Evolutionary conservation across 139 green algal species (phyloP).

Genomic region (Chlorella ohadii): DNA sequence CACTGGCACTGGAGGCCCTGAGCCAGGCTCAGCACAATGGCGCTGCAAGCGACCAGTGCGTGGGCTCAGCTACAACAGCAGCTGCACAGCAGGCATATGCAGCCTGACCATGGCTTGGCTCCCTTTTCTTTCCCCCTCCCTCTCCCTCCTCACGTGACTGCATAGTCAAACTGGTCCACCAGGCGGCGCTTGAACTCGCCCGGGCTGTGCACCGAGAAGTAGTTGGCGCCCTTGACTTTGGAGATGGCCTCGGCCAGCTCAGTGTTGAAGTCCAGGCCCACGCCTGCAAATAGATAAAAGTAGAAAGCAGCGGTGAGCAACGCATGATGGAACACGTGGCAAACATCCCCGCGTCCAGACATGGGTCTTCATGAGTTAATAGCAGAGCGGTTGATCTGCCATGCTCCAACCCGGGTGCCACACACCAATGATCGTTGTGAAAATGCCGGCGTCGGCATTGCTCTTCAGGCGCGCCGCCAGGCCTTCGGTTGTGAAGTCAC

Average conservation of each 20-base stretch:
- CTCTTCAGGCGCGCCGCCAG: neutral
- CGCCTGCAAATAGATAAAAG: neutral
- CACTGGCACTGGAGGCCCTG: too few relatives aligned
- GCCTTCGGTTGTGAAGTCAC: neutral
- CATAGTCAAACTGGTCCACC: conserved; percentile 43
- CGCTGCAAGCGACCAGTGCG: too few relatives aligned
- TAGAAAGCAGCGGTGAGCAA: too few relatives aligned
- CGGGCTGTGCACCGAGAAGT: conserved; percentile 41
- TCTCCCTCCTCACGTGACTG: conserved; percentile 10
- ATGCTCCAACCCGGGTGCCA: too few relatives aligned
- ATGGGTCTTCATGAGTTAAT: too few relatives aligned
- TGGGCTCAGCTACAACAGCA: too few relatives aligned
- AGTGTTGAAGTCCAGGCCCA: conserved; percentile 52
- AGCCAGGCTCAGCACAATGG: too few relatives aligned
- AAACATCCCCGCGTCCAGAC: too few relatives aligned
- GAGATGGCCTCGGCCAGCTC: conserved; percentile 37
- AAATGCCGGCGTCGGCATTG: conserved; percentile 34
- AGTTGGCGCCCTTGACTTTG: conserved; percentile 35
- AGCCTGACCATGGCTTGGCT: neutral
- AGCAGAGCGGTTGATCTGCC: too few relatives aligned
- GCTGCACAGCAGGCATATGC: too few relatives aligned
- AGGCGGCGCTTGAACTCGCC: conserved; percentile 41
- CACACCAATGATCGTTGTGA: conserved; percentile 20
- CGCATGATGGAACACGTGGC: too few relatives aligned
- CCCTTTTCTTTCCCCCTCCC: neutral